phyloP scores from a whole-genome alignment of 2,329 filamentous ascomycete genomes.

The Botrytis deweyae region DNA sequence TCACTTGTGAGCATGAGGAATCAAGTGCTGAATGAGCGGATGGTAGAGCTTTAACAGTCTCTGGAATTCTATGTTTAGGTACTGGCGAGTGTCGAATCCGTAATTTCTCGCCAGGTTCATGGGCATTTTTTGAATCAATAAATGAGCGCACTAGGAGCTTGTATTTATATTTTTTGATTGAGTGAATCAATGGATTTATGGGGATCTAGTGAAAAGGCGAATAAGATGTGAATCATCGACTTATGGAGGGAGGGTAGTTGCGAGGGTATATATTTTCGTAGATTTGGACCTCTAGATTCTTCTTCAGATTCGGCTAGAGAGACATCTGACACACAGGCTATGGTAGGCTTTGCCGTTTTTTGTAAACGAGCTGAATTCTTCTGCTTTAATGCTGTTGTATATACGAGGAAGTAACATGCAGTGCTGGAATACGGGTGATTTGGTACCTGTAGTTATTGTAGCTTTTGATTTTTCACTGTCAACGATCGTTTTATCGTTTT shows the following conservation, averaged over 20 bases:
- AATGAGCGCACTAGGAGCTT: not conserved
- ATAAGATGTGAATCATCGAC: not conserved
- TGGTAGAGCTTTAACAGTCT: not conserved
- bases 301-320: too few species aligned
- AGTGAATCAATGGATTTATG: not conserved
- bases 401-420: fast-evolving
- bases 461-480: too few species aligned
- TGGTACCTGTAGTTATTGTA: too few species aligned
- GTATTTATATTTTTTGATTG: not conserved
- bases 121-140: fast-evolving
- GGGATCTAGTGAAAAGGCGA: not conserved
- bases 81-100: not conserved
- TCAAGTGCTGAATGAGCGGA: not conserved
- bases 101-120: fast-evolving
- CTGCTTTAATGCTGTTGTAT: too few species aligned
- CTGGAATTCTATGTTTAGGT: not conserved
- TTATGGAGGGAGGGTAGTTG: not conserved
- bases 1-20: not conserved
- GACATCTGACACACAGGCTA: too few species aligned
- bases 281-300: too few species aligned
- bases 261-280: not conserved
- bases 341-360: too few species aligned
- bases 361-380: too few species aligned
- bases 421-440: too few species aligned
- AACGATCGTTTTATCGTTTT: too few species aligned